Evolutionary conservation across 1,139 yeast genomes (phyloP).

Genomic region (Taiozyma sp.): DNA sequence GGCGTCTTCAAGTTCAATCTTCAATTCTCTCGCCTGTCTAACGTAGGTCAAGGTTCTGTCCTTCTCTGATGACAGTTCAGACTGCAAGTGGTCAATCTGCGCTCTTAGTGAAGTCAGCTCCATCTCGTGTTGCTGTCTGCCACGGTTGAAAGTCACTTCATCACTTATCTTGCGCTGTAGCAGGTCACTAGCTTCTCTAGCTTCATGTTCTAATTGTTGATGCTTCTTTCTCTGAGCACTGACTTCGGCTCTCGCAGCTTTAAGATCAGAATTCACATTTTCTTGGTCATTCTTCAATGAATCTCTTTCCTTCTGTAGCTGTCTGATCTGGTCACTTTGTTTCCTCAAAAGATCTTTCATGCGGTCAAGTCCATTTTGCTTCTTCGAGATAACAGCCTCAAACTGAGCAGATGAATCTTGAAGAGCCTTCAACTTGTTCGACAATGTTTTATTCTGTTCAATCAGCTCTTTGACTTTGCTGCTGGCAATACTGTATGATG

Average conservation of each 20-base stretch:
- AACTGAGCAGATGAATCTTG: slow-evolving; percentile 34
- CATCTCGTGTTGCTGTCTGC: slow-evolving; percentile 33
- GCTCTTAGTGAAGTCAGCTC: slow-evolving; percentile 28
- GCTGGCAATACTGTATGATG: slow-evolving; percentile 32
- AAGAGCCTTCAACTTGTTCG: slow-evolving; percentile 32
- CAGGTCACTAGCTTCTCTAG: slow-evolving; percentile 31
- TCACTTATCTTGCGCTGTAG: slow-evolving; percentile 34
- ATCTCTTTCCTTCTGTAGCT: slow-evolving; percentile 27
- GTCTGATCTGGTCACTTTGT: slow-evolving; percentile 22
- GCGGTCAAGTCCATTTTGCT: slow-evolving; percentile 33
- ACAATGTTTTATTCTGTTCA: slow-evolving; percentile 43
- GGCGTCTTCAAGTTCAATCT: slow-evolving; percentile 37
- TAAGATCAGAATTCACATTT: slow-evolving; percentile 11
- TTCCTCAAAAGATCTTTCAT: slow-evolving; percentile 26
- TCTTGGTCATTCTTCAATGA: slow-evolving; percentile 15
- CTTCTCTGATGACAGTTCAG: slow-evolving; percentile 21
- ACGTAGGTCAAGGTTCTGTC: slow-evolving; percentile 16
- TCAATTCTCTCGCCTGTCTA: slow-evolving; percentile 26
- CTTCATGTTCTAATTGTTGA: slow-evolving; percentile 34
- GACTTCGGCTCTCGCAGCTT: slow-evolving; percentile 17
- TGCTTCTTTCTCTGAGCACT: slow-evolving; percentile 24
- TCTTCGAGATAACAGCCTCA: slow-evolving; percentile 31
- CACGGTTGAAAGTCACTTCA: slow-evolving; percentile 36
- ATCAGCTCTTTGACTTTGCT: slow-evolving; percentile 41
- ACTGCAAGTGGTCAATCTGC: slow-evolving; percentile 22